phyloP scores from a whole-genome alignment of 768 basidiomycete species.

The Gyrodon lividus region DNA sequence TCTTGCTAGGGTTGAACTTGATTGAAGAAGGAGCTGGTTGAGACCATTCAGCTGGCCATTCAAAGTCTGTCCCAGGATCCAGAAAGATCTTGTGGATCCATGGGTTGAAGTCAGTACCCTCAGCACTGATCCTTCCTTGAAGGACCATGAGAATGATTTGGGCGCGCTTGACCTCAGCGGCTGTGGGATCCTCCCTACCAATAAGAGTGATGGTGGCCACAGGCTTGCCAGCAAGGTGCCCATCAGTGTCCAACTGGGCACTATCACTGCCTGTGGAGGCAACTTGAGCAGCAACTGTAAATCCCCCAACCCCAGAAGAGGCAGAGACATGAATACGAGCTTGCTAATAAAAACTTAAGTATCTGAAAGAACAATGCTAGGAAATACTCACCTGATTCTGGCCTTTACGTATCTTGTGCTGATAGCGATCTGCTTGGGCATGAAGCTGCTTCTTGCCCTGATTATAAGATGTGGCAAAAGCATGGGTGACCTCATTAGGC shows the following conservation, averaged over 20 bases:
- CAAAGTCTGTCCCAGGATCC: constrained; percentile 23
- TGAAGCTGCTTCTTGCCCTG: constrained; percentile 12
- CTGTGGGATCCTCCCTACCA: constrained; percentile 57
- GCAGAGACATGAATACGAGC: constrained; percentile 24
- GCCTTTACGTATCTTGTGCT: constrained; percentile 32
- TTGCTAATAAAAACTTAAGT: constrained; percentile 9
- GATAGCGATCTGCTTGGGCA: constrained; percentile 27
- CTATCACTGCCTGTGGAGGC: constrained; percentile 7
- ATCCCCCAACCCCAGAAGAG: constrained; percentile 19
- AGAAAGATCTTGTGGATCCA: constrained; percentile 40
- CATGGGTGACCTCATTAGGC: constrained; percentile 22
- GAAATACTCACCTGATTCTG: constrained; percentile 36
- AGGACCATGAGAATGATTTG: constrained; percentile 32
- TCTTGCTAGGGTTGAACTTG: constrained; percentile 11
- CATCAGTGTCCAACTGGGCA: constrained; percentile 22
- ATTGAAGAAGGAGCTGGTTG: constrained; percentile 17
- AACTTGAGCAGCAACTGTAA: constrained; percentile 21
- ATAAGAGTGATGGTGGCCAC: constrained; percentile 43
- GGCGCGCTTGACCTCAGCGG: constrained; percentile 49
- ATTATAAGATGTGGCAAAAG: constrained; percentile 18
- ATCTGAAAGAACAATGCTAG: background rate
- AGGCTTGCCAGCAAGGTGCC: constrained; percentile 30
- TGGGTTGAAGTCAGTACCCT: constrained; percentile 31
- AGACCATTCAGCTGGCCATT: constrained; percentile 39
- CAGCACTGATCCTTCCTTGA: constrained; percentile 31